Percentiles rank a stretch among this genome's conserved stretches.
Evolutionary conservation across 139 green algal species (phyloP).

Genomic region (Chlorella sp.): DNA sequence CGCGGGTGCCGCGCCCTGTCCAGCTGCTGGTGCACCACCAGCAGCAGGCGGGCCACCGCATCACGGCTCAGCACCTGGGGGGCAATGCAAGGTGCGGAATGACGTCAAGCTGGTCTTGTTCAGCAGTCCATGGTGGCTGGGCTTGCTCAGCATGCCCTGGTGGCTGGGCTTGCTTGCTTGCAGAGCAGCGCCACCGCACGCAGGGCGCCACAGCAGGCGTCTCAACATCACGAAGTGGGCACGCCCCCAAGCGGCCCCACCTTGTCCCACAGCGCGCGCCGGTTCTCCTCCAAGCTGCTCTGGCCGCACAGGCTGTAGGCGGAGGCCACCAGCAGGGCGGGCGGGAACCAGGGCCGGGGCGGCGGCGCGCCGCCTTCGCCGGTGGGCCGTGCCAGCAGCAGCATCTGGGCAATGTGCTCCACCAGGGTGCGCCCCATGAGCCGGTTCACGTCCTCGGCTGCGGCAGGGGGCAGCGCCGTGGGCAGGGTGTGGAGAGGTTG

Average conservation of each 20-base stretch:
- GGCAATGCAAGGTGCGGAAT: not conserved
- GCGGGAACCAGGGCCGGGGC: slow-evolving; percentile 20
- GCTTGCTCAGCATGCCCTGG: too few species aligned
- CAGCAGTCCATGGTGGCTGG: too few species aligned
- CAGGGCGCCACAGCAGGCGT: not conserved
- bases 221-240: not conserved
- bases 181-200: not conserved
- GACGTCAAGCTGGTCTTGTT: too few species aligned
- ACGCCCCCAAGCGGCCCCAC: not conserved
- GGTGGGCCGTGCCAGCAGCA: slow-evolving; percentile 30
- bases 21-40: slow-evolving; percentile 48
- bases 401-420: slow-evolving; percentile 25
- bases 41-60: slow-evolving; percentile 43
- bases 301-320: slow-evolving; percentile 1
- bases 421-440: slow-evolving; percentile 20
- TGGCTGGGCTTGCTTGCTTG: too few species aligned
- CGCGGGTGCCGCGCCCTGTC: slow-evolving; percentile 26
- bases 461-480: not conserved
- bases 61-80: slow-evolving; percentile 38
- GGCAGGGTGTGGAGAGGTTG: not conserved
- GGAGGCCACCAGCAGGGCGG: slow-evolving; percentile 11
- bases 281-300: not conserved
- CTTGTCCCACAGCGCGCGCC: slow-evolving; percentile 20
- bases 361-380: not conserved
- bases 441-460: slow-evolving; percentile 24